Evolutionary conservation across 1,139 yeast species (phyloP), one percentile per base, ranked within the genome.

Genomic region (Protomyces pachydermus): DNA sequence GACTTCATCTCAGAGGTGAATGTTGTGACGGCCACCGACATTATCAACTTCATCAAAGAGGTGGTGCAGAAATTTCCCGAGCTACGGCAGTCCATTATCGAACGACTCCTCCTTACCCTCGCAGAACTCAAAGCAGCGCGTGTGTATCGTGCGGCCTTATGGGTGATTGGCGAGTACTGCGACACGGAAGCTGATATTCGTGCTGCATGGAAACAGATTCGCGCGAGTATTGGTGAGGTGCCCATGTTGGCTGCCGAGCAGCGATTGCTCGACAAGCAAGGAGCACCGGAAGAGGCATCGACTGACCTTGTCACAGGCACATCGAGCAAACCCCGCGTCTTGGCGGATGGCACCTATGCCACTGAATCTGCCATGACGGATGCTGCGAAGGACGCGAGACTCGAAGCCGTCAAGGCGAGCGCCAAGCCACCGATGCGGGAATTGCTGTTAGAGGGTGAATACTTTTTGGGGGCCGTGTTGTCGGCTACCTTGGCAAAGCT

Each of bases 331-430:
- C 61, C 65, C 9, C 85, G 87, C 68, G 87, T 95, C 65, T 82
- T 93, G 69, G 97, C 98, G 23, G 99, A 95, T 77, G 99, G 99
- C 70, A 95, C 99, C 1, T 95, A 95, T 77, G 98, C 98, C 37
- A 88, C 97, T 38, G 98, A 95, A 76, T 86, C 85, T 71, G 97
- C 98, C 0, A 80, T 90, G 66, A 78, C 82, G 14, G 70, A 70
- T n/a, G 80, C 79, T 58, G 71, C 72, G 12, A 72, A 25, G 20
- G 58, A 58, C 39, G 68, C 66, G 45, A 66, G 60, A 38, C 46
- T 66, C 28, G 69, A 71, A 34, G 68, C 69, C 2, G 72, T 73
- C 3, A 69, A 73, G 5, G 74, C 74, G 12, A 67, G 72, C n/a
- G 77, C 75, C 18, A 71, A 70, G 48, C 91, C 95, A 46, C 90